Evolutionary conservation across 805 yeast genomes (phyloP), one percentile per base, ranked within the genome.

Genomic region (Torulaspora microellipsoides): DNA sequence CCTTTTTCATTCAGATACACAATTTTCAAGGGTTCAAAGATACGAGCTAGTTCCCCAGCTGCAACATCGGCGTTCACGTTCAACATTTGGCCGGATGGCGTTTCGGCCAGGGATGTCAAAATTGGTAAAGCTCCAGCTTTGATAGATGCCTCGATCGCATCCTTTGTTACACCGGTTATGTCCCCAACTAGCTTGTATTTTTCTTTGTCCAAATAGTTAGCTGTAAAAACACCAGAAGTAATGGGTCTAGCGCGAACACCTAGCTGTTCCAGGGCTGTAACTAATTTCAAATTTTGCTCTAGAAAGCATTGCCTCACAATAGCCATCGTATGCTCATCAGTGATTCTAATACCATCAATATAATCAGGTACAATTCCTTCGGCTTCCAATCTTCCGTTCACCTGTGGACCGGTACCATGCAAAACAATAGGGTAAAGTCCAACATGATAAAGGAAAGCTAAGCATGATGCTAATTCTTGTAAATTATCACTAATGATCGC

Each of bases 391-490:
- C 89, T 78, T 59, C 85, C 95, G 64, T 93, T 93, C 70, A 93
- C 93, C 69, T 93, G 99, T 6, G 99, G 99, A 14, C 99, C 99
- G 1, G 99, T 93, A 25, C 99, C 99, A 63, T 93, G 99, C 46
- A 93, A 76, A 8, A 93, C 95, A 49, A 93, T 89, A 20, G 99
- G 99, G 59, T 89, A 93, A 47, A 93, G 76, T 10, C 99, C 99
- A 40, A 93, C 96, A 62, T 93, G 99, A 72, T 93, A 93, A 53
- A 93, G 72, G 67, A 93, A 93, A 4, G 98, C 97, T 51, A 93
- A 73, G 60, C 97, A 90, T 0, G 96, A 86, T 0, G 99, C 99
- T 55, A 93, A 72, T 68, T 91, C 96, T 8, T 89, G 85, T 51
- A 93, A 71, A 58, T 91, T 93, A 55, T 93, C 95, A 36, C 98